Conservation (phyloP, 352 stramenopile genomes). For the Salisapilia sapeloensis region DNA sequence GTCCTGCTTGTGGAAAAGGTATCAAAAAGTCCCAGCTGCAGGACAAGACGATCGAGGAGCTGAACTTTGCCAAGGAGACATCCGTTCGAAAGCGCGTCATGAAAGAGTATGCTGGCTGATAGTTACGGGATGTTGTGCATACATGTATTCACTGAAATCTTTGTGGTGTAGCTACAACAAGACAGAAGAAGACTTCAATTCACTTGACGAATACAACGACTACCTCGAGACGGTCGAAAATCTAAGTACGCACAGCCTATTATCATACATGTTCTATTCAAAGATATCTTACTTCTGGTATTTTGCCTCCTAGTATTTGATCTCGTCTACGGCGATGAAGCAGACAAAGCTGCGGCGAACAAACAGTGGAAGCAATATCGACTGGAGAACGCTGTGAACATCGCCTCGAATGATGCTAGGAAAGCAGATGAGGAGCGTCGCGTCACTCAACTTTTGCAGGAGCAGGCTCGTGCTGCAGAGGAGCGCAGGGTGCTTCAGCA, state of each 20-base stretch:
- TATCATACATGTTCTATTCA: background rate
- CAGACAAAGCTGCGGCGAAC: slow-evolving; percentile 43
- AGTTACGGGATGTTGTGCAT: slow-evolving; percentile 1
- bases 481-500: slow-evolving; percentile 64
- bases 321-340: slow-evolving; percentile 62
- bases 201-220: slow-evolving; percentile 77
- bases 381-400: slow-evolving; percentile 60
- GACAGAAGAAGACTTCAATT: slow-evolving; percentile 75
- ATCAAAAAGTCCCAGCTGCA: slow-evolving; percentile 83
- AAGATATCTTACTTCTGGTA: background rate
- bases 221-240: slow-evolving; percentile 76
- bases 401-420: slow-evolving; percentile 74
- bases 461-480: slow-evolving; percentile 64
- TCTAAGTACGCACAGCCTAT: slow-evolving; percentile 26
- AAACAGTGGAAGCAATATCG: slow-evolving; percentile 81
- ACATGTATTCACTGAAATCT: background rate
- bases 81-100: slow-evolving; percentile 75
- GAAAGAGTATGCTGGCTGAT: slow-evolving; percentile 35
- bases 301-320: slow-evolving; percentile 48
- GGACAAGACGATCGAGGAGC: slow-evolving; percentile 80
- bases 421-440: slow-evolving; percentile 75
- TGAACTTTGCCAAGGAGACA: slow-evolving; percentile 78
- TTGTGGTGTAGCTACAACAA: slow-evolving; percentile 61
- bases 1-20: slow-evolving; percentile 54
- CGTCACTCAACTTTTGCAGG: slow-evolving; percentile 67